Base-by-base conservation (phyloP, 441 rosid genomes). In the Cnidoscolus chayamansa region DNA sequence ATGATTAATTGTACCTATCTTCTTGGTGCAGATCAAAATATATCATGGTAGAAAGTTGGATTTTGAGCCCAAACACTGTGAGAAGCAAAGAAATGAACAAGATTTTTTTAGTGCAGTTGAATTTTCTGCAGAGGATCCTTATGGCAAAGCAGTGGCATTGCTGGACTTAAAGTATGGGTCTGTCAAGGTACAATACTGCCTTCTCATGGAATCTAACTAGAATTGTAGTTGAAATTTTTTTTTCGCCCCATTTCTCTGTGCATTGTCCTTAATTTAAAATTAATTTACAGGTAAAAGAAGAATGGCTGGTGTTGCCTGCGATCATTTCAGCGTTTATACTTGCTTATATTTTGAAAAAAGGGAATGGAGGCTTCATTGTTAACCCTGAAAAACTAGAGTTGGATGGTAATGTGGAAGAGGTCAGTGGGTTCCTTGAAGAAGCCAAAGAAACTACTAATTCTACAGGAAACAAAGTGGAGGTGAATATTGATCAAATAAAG, bases 81-180 rank as follows among this genome's bases (percentile, higher is more conserved):
- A 81, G 79, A 86, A 87, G 72, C 71, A 31, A 64, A 78, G 81
- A 77, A 75, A 64, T 64, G 89, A 87, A 73, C 79, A 82, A 65
- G 86, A 85, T 61, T 86, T 84, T 64, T 72, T 86, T 86, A 93
- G 93, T 54, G 85, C 87, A 9, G 88, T 88, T 65, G 96, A 91
- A 73, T 87, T 90, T 75, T 88, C 96, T 37, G 68, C 78, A 11
- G 83, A 85, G 72, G 47, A 87, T 84, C 97, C 98, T n/a, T 91
- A 88, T 71, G 98, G 98, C 47, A 89, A 86, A 71, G 83, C 92
- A 59, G 81, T 88, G 68, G 97, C 89, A 57, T 85, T 91, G 82
- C 75, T 91, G 32, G 83, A 91, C 84, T 53, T 90, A 58, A 87
- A 82, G 71, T 79, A 77, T 67, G 88, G 90, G 61, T 75, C 71